Evolutionary conservation across 2,329 filamentous ascomycete species (phyloP), one percentile per base, ranked within the genome.

Genomic region (Aspergillus sp.): DNA sequence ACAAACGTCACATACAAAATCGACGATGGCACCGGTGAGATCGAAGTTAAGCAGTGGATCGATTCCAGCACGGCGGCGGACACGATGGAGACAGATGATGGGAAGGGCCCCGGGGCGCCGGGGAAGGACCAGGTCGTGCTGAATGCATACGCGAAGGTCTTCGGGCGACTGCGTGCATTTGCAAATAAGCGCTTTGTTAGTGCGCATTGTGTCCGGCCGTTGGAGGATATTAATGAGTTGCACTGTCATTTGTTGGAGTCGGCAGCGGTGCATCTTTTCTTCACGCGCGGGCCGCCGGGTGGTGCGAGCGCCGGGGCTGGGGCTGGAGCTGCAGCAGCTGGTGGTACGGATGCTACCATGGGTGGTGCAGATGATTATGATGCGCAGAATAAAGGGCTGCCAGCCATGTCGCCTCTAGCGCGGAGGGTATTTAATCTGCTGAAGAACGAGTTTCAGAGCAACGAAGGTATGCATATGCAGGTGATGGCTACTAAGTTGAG

Each of bases 1-100:
- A 96, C 91, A 56, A 94, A 95, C 72, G 82, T 89, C 56, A 95
- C 88, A 41, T 94, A 94, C 77, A 86, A 84, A 61, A 75, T 98
- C 59, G 93, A 98, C 70, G 93, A 98, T 69, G 93, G 93, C 65
- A 98, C 94, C 1, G 90, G 88, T 50, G 77, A 83, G 51, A 84
- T 96, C 58, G 94, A 98, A 69, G 90, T 55, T 79, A 81, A 60
- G 62, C 69, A 50, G 55, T 68, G 60, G 69, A 65, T 68, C 62
- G 68, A 69, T 48, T 26, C 36, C 7, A 74, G 77, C 33, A 64
- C 68, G 35, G 66, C 63, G 2, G 55, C 56, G 38, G 70, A 76
- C 35, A 60, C 62, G 39, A 71, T 74, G 64, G 72, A 75, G 38
- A 68, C 66, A 12, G 70, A 73, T 41, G 65, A 65, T 8, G 52